phyloP scores from a whole-genome alignment of 176 grass and related monocot genomes.

The Alopecurus myosuroides region DNA sequence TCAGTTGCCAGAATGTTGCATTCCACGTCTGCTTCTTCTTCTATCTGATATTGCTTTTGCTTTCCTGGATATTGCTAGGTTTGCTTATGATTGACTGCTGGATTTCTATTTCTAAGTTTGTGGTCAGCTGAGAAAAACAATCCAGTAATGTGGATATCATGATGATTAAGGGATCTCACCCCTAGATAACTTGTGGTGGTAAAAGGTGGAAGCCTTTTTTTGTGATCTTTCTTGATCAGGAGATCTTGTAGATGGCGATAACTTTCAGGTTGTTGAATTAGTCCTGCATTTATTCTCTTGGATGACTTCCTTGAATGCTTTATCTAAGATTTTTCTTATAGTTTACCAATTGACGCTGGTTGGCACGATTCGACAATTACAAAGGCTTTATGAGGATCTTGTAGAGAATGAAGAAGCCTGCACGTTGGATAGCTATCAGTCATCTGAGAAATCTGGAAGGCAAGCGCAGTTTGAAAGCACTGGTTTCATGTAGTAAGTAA shows the following conservation, averaged over 20 bases:
- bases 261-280: constrained; percentile 56
- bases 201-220: too few relatives aligned
- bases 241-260: constrained; percentile 78
- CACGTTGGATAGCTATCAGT: constrained; percentile 70
- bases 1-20: too few relatives aligned
- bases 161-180: too few relatives aligned
- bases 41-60: too few relatives aligned
- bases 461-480: neutral
- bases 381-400: constrained; percentile 79
- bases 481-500: constrained; percentile 11
- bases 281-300: neutral
- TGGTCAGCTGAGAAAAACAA: too few relatives aligned
- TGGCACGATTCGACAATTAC: constrained; percentile 68
- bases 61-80: too few relatives aligned
- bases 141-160: too few relatives aligned
- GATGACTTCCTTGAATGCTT: neutral
- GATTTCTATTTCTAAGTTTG: too few relatives aligned
- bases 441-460: constrained; percentile 78
- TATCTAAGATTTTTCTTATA: neutral
- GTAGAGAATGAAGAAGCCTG: constrained; percentile 59
- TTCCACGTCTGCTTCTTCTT: too few relatives aligned
- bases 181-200: too few relatives aligned
- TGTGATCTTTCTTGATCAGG: too few relatives aligned
- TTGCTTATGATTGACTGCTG: too few relatives aligned
- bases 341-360: constrained; percentile 43